Evolutionary conservation across 352 stramenopile genomes (phyloP).

Genomic region (Globisporangium nodosum): DNA sequence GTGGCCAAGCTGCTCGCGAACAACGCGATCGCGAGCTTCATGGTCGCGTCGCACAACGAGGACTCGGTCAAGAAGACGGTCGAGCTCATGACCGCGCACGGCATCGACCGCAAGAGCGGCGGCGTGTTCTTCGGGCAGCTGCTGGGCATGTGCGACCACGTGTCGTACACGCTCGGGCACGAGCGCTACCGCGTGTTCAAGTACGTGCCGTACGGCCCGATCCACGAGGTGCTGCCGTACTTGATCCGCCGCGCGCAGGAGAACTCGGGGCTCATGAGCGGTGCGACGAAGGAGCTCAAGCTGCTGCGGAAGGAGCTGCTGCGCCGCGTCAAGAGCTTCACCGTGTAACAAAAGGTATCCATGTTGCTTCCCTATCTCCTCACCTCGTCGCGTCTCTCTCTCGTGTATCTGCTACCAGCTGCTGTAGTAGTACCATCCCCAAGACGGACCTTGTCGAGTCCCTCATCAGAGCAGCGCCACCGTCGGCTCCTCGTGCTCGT

Average conservation of each 20-base stretch:
- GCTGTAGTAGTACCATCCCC: background rate
- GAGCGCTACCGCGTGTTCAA: constrained; percentile 94
- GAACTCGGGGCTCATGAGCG: constrained; percentile 91
- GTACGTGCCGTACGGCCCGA: constrained; percentile 97
- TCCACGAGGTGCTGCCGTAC: constrained; percentile 96
- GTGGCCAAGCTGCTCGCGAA: constrained; percentile 88
- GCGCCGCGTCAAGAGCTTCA: constrained; percentile 25
- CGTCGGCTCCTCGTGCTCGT: background rate
- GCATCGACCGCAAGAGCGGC: constrained; percentile 65
- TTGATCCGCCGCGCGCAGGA: constrained; percentile 95
- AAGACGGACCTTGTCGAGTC: background rate
- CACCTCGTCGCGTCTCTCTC: background rate
- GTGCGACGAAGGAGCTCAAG: constrained; percentile 64
- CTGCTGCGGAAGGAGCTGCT: constrained; percentile 67
- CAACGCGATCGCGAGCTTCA: constrained; percentile 90
- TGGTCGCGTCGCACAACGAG: constrained; percentile 98
- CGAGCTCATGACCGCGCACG: constrained; percentile 85
- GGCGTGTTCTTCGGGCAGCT: constrained; percentile 97
- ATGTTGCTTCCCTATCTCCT: background rate
- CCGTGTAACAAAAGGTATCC: constrained; percentile 1
- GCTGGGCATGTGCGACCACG: constrained; percentile 96
- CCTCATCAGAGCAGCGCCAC: constrained; percentile 5
- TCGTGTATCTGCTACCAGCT: background rate
- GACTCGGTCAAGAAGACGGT: constrained; percentile 92
- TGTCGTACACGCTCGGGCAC: constrained; percentile 94